Conservation (phyloP, 1,284 basidiomycete species). For the Heterobasidion parviporum region DNA sequence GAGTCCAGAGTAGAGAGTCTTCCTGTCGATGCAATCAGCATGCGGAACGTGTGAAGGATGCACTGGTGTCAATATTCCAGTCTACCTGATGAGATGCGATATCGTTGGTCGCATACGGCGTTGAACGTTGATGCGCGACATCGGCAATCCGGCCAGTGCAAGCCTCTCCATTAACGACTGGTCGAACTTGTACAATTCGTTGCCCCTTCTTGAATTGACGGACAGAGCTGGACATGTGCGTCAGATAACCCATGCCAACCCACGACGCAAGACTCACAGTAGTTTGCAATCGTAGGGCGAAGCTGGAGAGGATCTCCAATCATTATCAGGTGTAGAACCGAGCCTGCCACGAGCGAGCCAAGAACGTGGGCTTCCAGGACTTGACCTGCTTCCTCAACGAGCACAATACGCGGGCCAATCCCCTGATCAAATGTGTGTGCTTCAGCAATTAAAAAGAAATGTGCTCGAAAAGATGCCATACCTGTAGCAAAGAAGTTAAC, state of each 20-base stretch:
- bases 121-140: conserved; percentile 33
- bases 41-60: no score
- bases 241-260: background rate
- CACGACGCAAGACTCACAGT: conserved; percentile 30
- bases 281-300: conserved; percentile 58
- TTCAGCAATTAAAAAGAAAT: background rate
- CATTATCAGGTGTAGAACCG: conserved; percentile 54
- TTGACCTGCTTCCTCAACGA: conserved; percentile 57
- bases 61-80: background rate
- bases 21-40: conserved; percentile 23
- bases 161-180: conserved; percentile 41
- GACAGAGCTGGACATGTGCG: conserved; percentile 24
- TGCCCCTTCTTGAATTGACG: conserved; percentile 27
- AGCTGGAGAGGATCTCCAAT: conserved; percentile 70
- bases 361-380: conserved; percentile 69
- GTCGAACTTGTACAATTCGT: conserved; percentile 33
- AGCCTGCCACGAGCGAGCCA: conserved; percentile 45
- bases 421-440: conserved; percentile 18
- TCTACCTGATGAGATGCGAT: conserved; percentile 28
- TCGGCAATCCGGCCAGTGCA: conserved; percentile 25
- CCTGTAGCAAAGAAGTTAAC: conserved; percentile 47
- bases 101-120: conserved; percentile 37
- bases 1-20: conserved; percentile 49
- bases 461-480: conserved; percentile 13
- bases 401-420: conserved; percentile 23